phyloP scores from a whole-genome alignment of 2,329 filamentous ascomycete species.

The Calonectria hawksworthii region DNA sequence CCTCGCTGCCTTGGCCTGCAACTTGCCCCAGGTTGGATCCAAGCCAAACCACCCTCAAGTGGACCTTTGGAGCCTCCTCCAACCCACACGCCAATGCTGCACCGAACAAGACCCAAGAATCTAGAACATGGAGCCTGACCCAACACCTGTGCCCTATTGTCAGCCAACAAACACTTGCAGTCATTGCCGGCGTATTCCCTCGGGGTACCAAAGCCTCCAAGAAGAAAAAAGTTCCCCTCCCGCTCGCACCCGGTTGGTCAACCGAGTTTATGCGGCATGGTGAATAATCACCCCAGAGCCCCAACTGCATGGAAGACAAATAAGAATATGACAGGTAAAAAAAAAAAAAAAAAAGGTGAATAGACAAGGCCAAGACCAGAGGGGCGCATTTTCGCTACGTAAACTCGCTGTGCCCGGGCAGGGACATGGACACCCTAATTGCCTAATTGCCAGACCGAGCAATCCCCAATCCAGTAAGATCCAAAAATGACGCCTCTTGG shows the following conservation, averaged over 20 bases:
- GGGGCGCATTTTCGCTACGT: not conserved
- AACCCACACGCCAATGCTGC: not conserved
- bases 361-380: not conserved
- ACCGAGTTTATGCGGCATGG: not conserved
- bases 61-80: not conserved
- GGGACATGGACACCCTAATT: not conserved
- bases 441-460: not conserved
- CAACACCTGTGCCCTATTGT: not conserved
- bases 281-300: not conserved
- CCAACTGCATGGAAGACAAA: not conserved
- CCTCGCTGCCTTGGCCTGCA: not conserved
- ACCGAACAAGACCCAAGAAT: not conserved
- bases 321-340: not conserved
- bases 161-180: not conserved
- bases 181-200: slow-evolving; percentile 6
- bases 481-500: slow-evolving; percentile 10
- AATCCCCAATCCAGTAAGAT: not conserved
- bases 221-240: not conserved
- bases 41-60: not conserved
- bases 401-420: not conserved
- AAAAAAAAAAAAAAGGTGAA: not conserved
- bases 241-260: not conserved
- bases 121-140: not conserved
- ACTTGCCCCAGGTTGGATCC: too few relatives aligned
- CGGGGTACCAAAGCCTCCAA: not conserved